phyloP scores from a whole-genome alignment of 2,329 filamentous ascomycete species.

The Sporothrix brasiliensis region DNA sequence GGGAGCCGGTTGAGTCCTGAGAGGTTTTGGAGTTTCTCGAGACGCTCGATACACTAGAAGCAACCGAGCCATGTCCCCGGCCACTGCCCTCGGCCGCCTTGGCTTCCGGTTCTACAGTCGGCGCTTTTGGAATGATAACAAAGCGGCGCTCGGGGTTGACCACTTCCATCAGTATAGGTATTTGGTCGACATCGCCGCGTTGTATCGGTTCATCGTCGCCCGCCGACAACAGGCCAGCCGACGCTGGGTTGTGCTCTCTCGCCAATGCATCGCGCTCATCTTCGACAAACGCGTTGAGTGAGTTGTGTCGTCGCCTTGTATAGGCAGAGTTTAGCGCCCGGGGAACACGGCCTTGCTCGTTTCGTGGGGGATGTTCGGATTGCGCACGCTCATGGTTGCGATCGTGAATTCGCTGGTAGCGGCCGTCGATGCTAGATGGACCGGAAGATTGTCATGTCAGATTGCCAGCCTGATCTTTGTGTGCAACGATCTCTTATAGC shows the following conservation, averaged over 20 bases:
- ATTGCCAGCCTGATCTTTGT: background rate
- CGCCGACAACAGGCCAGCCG: constrained; percentile 42
- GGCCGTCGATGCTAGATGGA: background rate
- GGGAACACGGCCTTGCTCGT: constrained; percentile 2
- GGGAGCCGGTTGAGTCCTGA: background rate
- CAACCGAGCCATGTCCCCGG: background rate
- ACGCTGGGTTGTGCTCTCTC: constrained; percentile 57
- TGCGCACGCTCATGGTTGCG: constrained; percentile 29
- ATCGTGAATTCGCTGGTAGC: constrained; percentile 11
- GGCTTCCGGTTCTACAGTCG: constrained; percentile 6
- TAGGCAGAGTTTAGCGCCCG: background rate
- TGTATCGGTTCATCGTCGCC: constrained; percentile 60
- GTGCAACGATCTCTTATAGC: background rate
- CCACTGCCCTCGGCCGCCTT: constrained; percentile 26
- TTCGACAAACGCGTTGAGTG: constrained; percentile 68
- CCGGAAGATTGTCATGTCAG: background rate
- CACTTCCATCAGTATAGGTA: constrained; percentile 67
- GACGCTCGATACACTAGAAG: background rate
- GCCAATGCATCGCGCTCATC: constrained; percentile 67
- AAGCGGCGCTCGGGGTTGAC: constrained; percentile 67
- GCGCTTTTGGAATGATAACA: constrained; percentile 55
- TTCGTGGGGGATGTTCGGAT: constrained; percentile 24
- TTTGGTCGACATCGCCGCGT: constrained; percentile 68
- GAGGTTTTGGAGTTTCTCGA: background rate
- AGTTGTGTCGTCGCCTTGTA: constrained; percentile 43